These are phyloP conservation scores for Patellifolia procumbens DNA, from an alignment of 179 eudicot species.

Conservation along the genomic window DNA sequence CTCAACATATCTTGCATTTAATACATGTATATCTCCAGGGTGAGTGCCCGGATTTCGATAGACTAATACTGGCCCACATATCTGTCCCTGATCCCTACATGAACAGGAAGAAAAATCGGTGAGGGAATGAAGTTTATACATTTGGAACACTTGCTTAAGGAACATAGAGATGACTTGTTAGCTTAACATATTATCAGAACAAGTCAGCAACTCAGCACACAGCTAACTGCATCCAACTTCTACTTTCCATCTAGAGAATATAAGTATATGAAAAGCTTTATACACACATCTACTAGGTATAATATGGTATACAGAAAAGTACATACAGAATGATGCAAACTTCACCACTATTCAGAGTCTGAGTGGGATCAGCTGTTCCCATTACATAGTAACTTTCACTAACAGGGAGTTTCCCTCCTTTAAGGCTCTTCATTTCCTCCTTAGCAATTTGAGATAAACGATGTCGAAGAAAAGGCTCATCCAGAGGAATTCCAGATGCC, in stretches of 20 bases:
- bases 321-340: slow-evolving; percentile 86
- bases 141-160: neutral
- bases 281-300: neutral
- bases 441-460: slow-evolving; percentile 45
- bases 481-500: slow-evolving; percentile 63
- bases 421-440: slow-evolving; percentile 55
- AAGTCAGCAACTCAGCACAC: neutral
- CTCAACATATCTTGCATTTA: slow-evolving; percentile 57
- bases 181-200: neutral
- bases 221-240: neutral
- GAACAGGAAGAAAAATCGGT: neutral
- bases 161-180: neutral
- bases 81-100: slow-evolving; percentile 71
- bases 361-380: slow-evolving; percentile 91
- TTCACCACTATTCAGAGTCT: slow-evolving; percentile 49
- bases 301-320: neutral
- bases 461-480: slow-evolving; percentile 59
- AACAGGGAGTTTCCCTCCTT: slow-evolving; percentile 59
- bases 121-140: neutral
- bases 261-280: neutral
- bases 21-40: slow-evolving; percentile 74
- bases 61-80: slow-evolving; percentile 67
- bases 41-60: slow-evolving; percentile 86
- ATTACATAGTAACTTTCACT: slow-evolving; percentile 68
- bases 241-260: neutral